phyloP scores from a whole-genome alignment of 225 moss, liverwort and hornwort species.

The Neckera pumila region DNA sequence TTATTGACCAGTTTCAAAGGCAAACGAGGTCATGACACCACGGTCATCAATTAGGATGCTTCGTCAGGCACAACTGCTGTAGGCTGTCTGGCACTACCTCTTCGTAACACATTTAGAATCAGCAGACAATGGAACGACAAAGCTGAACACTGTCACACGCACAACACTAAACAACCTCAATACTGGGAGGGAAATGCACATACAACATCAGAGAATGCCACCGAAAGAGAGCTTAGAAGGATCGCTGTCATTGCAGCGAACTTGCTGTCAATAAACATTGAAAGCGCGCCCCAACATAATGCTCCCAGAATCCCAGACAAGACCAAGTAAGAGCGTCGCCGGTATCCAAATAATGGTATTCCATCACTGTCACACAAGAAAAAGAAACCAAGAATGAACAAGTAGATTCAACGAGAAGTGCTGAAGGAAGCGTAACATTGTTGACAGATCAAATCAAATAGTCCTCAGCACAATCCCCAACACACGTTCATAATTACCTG shows the following conservation, averaged over 20 bases:
- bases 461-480: not conserved
- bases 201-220: conserved; percentile 97
- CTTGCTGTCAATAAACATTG: conserved; percentile 42
- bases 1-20: not conserved
- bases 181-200: not conserved
- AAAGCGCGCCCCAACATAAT: conserved; percentile 40
- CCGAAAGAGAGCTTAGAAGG: conserved; percentile 74
- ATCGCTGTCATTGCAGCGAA: conserved; percentile 39
- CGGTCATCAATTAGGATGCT: not conserved
- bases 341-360: conserved; percentile 57
- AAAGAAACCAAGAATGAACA: not conserved
- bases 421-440: not conserved
- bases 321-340: conserved; percentile 61
- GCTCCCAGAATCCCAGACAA: conserved; percentile 60
- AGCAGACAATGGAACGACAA: not conserved
- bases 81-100: not conserved
- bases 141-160: not conserved
- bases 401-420: not conserved
- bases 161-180: not conserved
- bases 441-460: not conserved
- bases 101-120: not conserved
- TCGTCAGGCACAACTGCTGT: not conserved
- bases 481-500: conserved; percentile 20
- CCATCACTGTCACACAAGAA: conserved; percentile 36
- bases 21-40: not conserved